Base-by-base conservation (phyloP, 257 asterid species). In the Scutellaria barbata region DNA sequence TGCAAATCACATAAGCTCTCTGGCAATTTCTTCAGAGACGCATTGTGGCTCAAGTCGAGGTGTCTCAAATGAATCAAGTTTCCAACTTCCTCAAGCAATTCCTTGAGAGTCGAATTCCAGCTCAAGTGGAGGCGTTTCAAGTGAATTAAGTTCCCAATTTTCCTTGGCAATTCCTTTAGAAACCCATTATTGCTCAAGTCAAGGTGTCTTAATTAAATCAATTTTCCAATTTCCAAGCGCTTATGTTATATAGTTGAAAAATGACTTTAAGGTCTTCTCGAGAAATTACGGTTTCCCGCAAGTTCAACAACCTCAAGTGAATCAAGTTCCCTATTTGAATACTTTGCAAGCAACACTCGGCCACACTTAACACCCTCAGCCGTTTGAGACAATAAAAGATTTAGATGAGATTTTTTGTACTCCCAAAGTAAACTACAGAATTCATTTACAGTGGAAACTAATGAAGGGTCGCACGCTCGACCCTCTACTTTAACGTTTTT, bases 231-330 rank as follows among this genome's bases (percentile, higher is more conserved):
- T 37, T 66, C 48, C 35, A 62, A 16, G 4, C 0, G 0, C 6
- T 11, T 40, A 16, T 10, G n/a, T 12, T 6, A 59, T 59, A 37
- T 5, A 58, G 64, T 45, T 58, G 37, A n/a, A 13, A 55, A 55
- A 55, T 55, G 61, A 11, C 22, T 9, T 55, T 10, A 8, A 55
- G 37, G 1, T 55, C 35, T 55, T 55, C 39, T 0, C 0, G 11
- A 40, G 61, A 55, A 4, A 55, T 4, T 4, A 2, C 5, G 3
- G 1, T 55, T 1, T 5, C 5, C 7, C 39, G 20, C n/a, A 54
- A 8, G 13, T 54, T 14, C 61, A 54, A 22, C 64, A 43, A 33
- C 40, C 45, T 58, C 64, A 58, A 58, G 20, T 58, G 64, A 58
- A 58, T 58, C 45, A 33, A 33, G 3, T 58, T 30, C 14, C 33